A percentile compares a stretch with the other conserved stretches of the same genome.
Conservation (phyloP, 2,329 filamentous ascomycete genomes). For the Fusarium sambucinum region DNA sequence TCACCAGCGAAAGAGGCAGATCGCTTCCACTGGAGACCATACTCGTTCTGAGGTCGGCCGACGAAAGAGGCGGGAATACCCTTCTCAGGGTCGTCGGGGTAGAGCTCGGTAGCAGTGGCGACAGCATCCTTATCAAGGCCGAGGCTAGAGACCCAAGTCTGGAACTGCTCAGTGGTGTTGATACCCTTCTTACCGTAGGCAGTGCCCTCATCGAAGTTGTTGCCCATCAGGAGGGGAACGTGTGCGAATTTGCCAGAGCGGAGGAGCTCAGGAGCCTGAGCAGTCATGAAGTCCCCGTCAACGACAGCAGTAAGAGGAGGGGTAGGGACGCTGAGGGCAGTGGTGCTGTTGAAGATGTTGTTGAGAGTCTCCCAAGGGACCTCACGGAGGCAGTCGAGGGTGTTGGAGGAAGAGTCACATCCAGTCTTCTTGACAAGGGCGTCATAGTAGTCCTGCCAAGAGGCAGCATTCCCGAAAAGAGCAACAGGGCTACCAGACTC, state of each 20-base stretch:
- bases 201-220: constrained; percentile 74
- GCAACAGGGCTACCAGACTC: constrained; percentile 60
- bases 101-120: constrained; percentile 54
- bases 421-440: constrained; percentile 44
- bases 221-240: constrained; percentile 71
- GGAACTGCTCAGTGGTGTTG: constrained; percentile 66
- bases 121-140: constrained; percentile 47
- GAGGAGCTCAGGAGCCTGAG: constrained; percentile 63
- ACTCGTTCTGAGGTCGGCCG: constrained; percentile 47
- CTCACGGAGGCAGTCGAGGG: constrained; percentile 50
- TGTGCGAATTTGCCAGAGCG: constrained; percentile 69
- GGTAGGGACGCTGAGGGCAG: constrained; percentile 23
- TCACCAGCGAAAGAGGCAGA: constrained; percentile 67
- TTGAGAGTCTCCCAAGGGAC: constrained; percentile 50
- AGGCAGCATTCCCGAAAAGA: constrained; percentile 32
- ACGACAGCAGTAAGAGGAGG: constrained; percentile 40
- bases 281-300: constrained; percentile 58
- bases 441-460: constrained; percentile 51
- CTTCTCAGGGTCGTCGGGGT: constrained; percentile 62
- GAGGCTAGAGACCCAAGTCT: constrained; percentile 37
- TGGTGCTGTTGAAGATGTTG: constrained; percentile 47
- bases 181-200: constrained; percentile 66
- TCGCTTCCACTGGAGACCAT: constrained; percentile 66
- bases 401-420: constrained; percentile 41
- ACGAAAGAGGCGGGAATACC: constrained; percentile 61